Evolutionary conservation across 257 asterid species (phyloP).

Genomic region (Solanum clarkiae): DNA sequence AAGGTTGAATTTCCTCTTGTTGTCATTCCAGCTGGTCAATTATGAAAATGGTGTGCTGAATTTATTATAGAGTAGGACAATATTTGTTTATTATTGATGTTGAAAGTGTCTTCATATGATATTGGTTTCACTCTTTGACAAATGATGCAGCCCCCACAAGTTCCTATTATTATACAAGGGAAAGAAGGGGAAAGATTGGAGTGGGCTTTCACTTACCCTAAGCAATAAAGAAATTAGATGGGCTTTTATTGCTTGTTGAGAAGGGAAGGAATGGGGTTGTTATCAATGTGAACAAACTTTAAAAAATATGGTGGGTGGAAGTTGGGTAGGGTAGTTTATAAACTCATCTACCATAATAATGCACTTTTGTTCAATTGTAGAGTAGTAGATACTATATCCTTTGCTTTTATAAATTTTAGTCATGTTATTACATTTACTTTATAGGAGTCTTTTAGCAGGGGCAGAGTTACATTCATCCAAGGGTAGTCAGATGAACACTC

Average conservation of each 20-base stretch:
- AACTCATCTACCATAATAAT: constrained; percentile 2
- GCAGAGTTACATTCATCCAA: no score
- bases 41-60: background rate
- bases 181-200: background rate
- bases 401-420: background rate
- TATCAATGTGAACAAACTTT: background rate
- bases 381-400: background rate
- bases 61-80: background rate
- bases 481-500: no score
- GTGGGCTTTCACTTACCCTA: background rate
- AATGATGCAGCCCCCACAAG: background rate
- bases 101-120: background rate
- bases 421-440: background rate
- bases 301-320: constrained; percentile 1
- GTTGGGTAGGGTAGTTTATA: background rate
- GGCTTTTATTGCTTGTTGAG: background rate
- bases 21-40: background rate
- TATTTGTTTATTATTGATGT: background rate
- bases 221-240: constrained; percentile 2
- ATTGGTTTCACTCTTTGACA: background rate
- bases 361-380: background rate
- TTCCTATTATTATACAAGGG: background rate
- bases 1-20: background rate
- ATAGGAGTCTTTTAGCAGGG: no score
- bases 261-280: background rate